These are phyloP conservation scores for Inga leiocalycina DNA, from an alignment of 306 rosid genomes.

Conservation along the genomic window DNA sequence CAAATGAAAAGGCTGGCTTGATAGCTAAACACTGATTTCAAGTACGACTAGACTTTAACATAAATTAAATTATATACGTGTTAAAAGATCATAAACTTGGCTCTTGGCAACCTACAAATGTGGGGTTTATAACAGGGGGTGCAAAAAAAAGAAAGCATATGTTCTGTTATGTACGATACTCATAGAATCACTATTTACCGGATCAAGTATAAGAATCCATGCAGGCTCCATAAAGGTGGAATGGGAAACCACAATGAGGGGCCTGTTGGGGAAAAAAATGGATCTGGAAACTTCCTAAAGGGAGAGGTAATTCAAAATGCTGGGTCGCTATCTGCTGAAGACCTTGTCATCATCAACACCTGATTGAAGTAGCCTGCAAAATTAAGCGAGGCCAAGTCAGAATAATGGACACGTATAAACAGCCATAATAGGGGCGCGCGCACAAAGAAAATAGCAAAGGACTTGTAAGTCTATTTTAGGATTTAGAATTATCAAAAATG, in stretches of 20 bases:
- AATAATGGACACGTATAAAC: background rate
- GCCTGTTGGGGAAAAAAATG: slow-evolving; percentile 31
- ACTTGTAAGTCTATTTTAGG: background rate
- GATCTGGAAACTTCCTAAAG: slow-evolving; percentile 16
- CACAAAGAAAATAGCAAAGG: too few relatives aligned
- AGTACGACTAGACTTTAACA: too few relatives aligned
- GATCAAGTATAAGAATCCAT: slow-evolving; percentile 17
- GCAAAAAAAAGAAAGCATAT: background rate
- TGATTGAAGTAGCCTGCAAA: slow-evolving; percentile 55
- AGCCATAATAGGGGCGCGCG: too few relatives aligned
- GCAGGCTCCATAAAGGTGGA: background rate
- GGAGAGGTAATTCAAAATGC: slow-evolving; percentile 1
- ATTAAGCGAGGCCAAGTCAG: slow-evolving; percentile 25
- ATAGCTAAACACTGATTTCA: background rate
- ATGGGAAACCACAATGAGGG: background rate
- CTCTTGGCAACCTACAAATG: slow-evolving; percentile 6
- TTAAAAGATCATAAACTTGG: background rate
- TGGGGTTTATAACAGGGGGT: background rate
- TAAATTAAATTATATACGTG: too few relatives aligned
- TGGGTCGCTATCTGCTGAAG: slow-evolving; percentile 5
- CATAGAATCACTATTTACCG: slow-evolving; percentile 22
- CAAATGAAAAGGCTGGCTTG: background rate
- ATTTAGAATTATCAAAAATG: background rate
- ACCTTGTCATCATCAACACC: slow-evolving; percentile 54
- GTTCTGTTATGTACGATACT: slow-evolving; percentile 22